A percentile compares a stretch with the other conserved stretches of the same genome.
These are phyloP conservation scores for Postia placenta DNA, from an alignment of 768 basidiomycete genomes.

Conservation along the genomic window DNA sequence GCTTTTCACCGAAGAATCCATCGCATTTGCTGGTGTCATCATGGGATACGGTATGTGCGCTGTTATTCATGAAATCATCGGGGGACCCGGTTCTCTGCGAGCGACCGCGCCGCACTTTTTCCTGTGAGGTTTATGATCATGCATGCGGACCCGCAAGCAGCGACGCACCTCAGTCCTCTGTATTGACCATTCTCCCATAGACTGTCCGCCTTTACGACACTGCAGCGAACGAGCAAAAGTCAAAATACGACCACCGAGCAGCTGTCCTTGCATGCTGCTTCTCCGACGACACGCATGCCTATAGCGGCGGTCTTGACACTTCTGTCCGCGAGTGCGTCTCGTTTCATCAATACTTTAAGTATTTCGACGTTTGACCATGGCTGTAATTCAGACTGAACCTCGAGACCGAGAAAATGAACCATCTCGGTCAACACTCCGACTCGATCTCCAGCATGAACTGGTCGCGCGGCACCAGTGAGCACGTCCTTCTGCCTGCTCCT, in stretches of 20 bases:
- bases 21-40: slow-evolving; percentile 77
- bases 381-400: slow-evolving; percentile 61
- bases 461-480: slow-evolving; percentile 56
- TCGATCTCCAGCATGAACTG: slow-evolving; percentile 75
- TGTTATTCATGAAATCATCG: too few relatives aligned
- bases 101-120: too few relatives aligned
- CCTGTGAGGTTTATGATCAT: too few relatives aligned
- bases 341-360: background rate
- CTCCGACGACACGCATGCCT: slow-evolving; percentile 58
- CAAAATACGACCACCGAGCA: slow-evolving; percentile 86
- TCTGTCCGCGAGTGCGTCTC: slow-evolving; percentile 72
- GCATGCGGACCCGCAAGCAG: too few relatives aligned
- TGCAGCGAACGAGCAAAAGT: slow-evolving; percentile 53
- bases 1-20: slow-evolving; percentile 77
- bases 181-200: slow-evolving; percentile 27
- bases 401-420: slow-evolving; percentile 59
- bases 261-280: slow-evolving; percentile 85
- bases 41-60: slow-evolving; percentile 83
- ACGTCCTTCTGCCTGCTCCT: background rate
- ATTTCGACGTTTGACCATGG: background rate
- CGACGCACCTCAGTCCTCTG: too few relatives aligned
- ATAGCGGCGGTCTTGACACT: slow-evolving; percentile 84
- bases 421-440: slow-evolving; percentile 78
- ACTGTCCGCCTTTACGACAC: slow-evolving; percentile 53
- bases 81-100: too few relatives aligned